phyloP scores from a whole-genome alignment of 345 rosid genomes.

The Camelina laxa region DNA sequence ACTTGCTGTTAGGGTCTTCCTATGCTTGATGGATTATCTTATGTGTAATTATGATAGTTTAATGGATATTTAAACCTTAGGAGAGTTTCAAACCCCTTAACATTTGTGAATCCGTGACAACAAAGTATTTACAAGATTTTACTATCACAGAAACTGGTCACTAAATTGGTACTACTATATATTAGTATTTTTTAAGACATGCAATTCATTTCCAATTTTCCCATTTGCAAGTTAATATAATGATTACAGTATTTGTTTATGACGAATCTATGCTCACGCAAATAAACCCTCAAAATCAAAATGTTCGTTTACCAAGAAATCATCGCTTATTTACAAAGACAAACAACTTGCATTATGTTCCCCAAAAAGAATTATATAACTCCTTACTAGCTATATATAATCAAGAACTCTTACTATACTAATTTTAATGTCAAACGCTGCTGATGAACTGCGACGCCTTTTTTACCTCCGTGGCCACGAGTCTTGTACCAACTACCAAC shows the following conservation, averaged over 20 bases:
- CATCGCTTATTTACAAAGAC: conserved; percentile 26
- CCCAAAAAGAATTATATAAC: background rate
- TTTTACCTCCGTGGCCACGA: conserved; percentile 20
- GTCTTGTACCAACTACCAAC: conserved; percentile 29
- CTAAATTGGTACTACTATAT: too few relatives aligned
- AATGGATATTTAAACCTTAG: too few relatives aligned
- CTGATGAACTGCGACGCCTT: background rate
- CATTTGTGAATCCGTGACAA: too few relatives aligned
- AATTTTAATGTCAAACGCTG: background rate
- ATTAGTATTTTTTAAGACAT: too few relatives aligned
- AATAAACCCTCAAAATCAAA: background rate
- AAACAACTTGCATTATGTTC: conserved; percentile 9
- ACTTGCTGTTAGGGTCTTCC: too few relatives aligned
- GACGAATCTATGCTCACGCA: conserved; percentile 14
- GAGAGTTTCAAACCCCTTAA: too few relatives aligned
- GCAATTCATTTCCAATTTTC: too few relatives aligned
- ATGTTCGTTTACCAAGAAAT: conserved; percentile 18
- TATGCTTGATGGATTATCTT: too few relatives aligned
- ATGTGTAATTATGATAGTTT: too few relatives aligned
- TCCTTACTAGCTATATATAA: background rate
- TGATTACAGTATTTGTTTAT: background rate
- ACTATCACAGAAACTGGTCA: too few relatives aligned
- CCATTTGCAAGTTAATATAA: too few relatives aligned
- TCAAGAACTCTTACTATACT: conserved; percentile 33
- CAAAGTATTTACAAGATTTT: too few relatives aligned